These are phyloP conservation scores for Globisporangium ultimum DNA, from an alignment of 352 stramenopile genomes.

Conservation along the genomic window DNA sequence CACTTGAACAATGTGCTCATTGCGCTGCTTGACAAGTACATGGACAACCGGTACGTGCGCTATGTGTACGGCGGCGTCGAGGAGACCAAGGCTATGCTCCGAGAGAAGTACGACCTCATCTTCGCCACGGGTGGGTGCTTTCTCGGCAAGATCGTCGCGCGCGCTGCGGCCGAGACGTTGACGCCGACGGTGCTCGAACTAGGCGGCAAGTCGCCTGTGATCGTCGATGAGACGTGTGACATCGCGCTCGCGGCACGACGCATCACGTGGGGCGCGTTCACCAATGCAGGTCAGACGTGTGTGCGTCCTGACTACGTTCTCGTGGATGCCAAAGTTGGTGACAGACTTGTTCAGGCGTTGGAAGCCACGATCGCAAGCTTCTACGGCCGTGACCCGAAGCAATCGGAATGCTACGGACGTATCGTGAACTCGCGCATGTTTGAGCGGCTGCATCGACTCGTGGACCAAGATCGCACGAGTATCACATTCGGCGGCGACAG, in stretches of 20 bases:
- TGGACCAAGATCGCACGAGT: slow-evolving; percentile 54
- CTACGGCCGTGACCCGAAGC: slow-evolving; percentile 50
- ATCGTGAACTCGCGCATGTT: slow-evolving; percentile 17
- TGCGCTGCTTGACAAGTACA: slow-evolving; percentile 47
- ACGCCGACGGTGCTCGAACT: slow-evolving; percentile 94
- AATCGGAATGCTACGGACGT: slow-evolving; percentile 40
- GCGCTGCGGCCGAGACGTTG: slow-evolving; percentile 89
- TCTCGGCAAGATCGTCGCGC: slow-evolving; percentile 86
- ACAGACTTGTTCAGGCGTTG: slow-evolving; percentile 38
- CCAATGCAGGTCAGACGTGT: slow-evolving; percentile 94
- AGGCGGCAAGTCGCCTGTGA: slow-evolving; percentile 89
- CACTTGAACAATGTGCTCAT: slow-evolving; percentile 47
- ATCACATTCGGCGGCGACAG: slow-evolving; percentile 58
- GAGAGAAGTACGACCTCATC: slow-evolving; percentile 76
- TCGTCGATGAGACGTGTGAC: slow-evolving; percentile 72
- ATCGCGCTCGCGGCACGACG: slow-evolving; percentile 60
- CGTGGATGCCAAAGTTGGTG: slow-evolving; percentile 63
- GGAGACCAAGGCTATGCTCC: slow-evolving; percentile 62
- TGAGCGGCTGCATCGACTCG: slow-evolving; percentile 21
- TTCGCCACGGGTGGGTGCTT: slow-evolving; percentile 59
- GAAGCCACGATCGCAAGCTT: slow-evolving; percentile 19
- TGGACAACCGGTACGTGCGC: slow-evolving; percentile 61
- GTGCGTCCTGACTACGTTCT: slow-evolving; percentile 92
- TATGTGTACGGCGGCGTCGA: slow-evolving; percentile 83
- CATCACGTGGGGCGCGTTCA: slow-evolving; percentile 80